Evolutionary conservation across 1,139 yeast genomes (phyloP).

Genomic region (Geotrichum candidum): DNA sequence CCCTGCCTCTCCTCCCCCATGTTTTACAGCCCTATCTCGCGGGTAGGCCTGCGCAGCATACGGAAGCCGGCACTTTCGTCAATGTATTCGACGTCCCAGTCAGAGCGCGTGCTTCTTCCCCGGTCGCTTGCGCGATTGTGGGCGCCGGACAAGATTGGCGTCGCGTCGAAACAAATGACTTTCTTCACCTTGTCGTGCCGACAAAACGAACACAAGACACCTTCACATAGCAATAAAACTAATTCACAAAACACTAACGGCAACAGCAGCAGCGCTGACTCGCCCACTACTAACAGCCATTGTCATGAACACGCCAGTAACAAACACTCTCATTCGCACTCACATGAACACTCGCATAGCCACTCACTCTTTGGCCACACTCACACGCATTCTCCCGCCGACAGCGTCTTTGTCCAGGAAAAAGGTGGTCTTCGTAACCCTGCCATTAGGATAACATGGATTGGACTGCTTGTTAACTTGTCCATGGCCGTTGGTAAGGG

Average conservation of each 20-base stretch:
- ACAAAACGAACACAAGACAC: constrained; percentile 16
- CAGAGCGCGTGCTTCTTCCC: not conserved
- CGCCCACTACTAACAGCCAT: constrained; percentile 17
- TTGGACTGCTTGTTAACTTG: constrained; percentile 77
- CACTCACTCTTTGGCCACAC: constrained; percentile 26
- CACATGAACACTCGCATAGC: constrained; percentile 20
- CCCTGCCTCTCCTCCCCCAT: not conserved
- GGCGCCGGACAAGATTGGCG: not conserved
- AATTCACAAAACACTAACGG: too few relatives aligned
- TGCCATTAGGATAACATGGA: constrained; percentile 89
- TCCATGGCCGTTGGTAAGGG: constrained; percentile 84
- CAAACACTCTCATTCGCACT: constrained; percentile 25
- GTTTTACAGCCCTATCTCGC: not conserved
- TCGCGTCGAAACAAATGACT: not conserved
- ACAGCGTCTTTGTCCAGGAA: constrained; percentile 28
- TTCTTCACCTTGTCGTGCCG: not conserved
- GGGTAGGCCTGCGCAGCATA: not conserved
- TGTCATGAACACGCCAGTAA: constrained; percentile 26
- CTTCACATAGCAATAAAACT: constrained; percentile 20
- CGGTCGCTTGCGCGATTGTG: not conserved
- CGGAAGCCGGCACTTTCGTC: not conserved
- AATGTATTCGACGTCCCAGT: not conserved
- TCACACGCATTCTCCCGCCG: constrained; percentile 30
- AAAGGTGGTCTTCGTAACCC: constrained; percentile 51
- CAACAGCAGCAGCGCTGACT: not conserved